Evolutionary conservation across 208 protist species (phyloP).

Genomic region (Trypanosoma mega): DNA sequence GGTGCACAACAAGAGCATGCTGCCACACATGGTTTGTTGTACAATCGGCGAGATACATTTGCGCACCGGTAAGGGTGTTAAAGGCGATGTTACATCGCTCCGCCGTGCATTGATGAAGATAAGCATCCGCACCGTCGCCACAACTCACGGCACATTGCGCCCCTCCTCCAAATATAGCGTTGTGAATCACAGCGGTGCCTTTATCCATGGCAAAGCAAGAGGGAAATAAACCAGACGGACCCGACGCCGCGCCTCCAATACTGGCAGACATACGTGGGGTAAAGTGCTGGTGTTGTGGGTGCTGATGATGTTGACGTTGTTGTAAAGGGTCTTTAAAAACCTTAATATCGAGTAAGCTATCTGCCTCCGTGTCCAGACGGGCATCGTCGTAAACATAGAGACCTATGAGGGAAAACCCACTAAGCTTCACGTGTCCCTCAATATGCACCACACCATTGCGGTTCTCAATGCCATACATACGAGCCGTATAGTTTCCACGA

Average conservation of each 20-base stretch:
- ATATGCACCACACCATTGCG: constrained; percentile 53
- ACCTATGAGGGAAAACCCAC: constrained; percentile 59
- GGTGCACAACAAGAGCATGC: constrained; percentile 51
- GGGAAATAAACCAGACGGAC: constrained; percentile 32
- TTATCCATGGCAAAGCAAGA: constrained; percentile 58
- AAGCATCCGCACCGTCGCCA: constrained; percentile 37
- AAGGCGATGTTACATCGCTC: constrained; percentile 53
- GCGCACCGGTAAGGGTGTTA: constrained; percentile 43
- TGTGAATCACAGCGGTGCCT: constrained; percentile 46
- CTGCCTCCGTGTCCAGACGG: constrained; percentile 29
- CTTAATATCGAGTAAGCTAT: constrained; percentile 60
- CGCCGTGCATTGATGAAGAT: constrained; percentile 38
- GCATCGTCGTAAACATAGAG: constrained; percentile 55
- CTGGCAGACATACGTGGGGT: too few relatives aligned
- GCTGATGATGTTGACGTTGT: too few relatives aligned
- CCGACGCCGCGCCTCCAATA: too few relatives aligned
- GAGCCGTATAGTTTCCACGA: constrained; percentile 51
- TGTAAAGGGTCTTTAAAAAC: constrained; percentile 19
- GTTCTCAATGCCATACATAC: constrained; percentile 58
- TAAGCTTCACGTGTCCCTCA: constrained; percentile 63
- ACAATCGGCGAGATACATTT: constrained; percentile 46
- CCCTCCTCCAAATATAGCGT: constrained; percentile 54
- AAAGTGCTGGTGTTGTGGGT: too few relatives aligned
- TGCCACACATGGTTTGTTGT: constrained; percentile 23
- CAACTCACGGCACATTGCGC: constrained; percentile 53